Evolutionary conservation across 2,329 filamentous ascomycete genomes (phyloP), one percentile per base, ranked within the genome.

Genomic region (Apiospora malaysiana): DNA sequence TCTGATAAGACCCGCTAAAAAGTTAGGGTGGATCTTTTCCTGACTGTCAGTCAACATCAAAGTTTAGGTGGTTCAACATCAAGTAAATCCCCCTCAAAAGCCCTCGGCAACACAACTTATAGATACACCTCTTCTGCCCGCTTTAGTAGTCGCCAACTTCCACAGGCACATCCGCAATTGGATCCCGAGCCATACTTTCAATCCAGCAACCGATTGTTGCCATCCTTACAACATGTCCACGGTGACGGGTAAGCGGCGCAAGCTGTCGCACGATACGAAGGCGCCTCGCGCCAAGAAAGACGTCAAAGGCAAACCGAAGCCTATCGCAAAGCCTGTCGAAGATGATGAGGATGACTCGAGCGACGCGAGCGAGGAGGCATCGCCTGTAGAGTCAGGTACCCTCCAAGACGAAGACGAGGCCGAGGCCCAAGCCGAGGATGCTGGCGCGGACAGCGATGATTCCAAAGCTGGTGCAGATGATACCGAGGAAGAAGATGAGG

Each of bases 181-280:
- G 12, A n/a, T 8, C 6, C 21, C 32, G 27, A 40, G 27, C 16
- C 56, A 12, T 27, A n/a, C 27, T 8, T 37, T 59, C 9, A 8
- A 59, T 18, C 25, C 9, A 18, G 21, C 27, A 59, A 10, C 2
- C 51, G 27, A n/a, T 10, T 27, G 27, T 59, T 27, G 16, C 27
- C 40, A 18, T 27, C 9, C n/a, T 10, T 63, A 70, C 74, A 79
- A 51, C 47, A 84, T 85, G 83, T 78, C 76, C 49, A 75, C 80
- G 49, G 67, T 76, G 32, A 86, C 46, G 21, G 32, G 45, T 18
- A 68, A 86, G 72, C 79, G 84, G 71, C 81, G 82, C 77, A 86
- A 84, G 78, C 71, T 80, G 49, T 80, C 80, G 68, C 66, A 68
- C 66, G 27, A 68, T 47, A 32, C 43, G 43, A 45, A 45, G 66